Evolutionary conservation across 495 filamentous ascomycete species (phyloP).

Genomic region (Tuber melanosporum): DNA sequence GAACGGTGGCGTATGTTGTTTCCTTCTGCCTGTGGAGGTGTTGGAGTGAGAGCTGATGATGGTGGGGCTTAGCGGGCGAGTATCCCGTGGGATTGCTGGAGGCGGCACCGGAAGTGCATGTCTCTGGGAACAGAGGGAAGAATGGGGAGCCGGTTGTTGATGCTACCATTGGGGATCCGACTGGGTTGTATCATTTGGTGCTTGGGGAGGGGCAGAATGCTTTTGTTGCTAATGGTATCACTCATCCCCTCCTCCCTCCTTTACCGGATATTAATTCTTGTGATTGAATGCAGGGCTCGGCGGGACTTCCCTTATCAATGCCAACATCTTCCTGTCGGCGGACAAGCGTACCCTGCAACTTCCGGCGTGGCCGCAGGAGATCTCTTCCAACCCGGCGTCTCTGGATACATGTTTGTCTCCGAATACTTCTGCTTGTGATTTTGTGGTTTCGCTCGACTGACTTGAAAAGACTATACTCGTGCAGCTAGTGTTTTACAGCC

Average conservation of each 20-base stretch:
- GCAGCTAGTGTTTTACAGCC: conserved; percentile 57
- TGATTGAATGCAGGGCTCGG: conserved; percentile 49
- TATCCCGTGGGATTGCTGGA: conserved; percentile 51
- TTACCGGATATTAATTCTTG: neutral
- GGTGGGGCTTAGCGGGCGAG: conserved; percentile 48
- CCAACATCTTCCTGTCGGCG: conserved; percentile 60
- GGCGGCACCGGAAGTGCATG: conserved; percentile 48
- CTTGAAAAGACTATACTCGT: conserved; percentile 50
- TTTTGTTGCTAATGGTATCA: conserved; percentile 58
- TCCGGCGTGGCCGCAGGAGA: conserved; percentile 56
- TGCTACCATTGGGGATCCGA: conserved; percentile 51
- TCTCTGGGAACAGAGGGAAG: conserved; percentile 51
- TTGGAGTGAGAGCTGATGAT: neutral
- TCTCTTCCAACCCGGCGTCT: conserved; percentile 46
- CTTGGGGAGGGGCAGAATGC: conserved; percentile 61
- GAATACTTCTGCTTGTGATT: neutral
- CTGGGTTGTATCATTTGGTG: conserved; percentile 58
- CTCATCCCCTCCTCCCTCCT: neutral
- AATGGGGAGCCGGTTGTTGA: conserved; percentile 36
- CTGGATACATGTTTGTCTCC: conserved; percentile 50
- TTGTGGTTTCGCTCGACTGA: conserved; percentile 18
- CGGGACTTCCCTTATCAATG: conserved; percentile 60
- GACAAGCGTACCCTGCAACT: conserved; percentile 52
- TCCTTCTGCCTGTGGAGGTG: neutral
- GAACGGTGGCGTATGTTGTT: conserved; percentile 53